Evolutionary conservation across 1,139 yeast species (phyloP), one percentile per base, ranked within the genome.

Genomic region (Arxiozyma slooffiae): DNA sequence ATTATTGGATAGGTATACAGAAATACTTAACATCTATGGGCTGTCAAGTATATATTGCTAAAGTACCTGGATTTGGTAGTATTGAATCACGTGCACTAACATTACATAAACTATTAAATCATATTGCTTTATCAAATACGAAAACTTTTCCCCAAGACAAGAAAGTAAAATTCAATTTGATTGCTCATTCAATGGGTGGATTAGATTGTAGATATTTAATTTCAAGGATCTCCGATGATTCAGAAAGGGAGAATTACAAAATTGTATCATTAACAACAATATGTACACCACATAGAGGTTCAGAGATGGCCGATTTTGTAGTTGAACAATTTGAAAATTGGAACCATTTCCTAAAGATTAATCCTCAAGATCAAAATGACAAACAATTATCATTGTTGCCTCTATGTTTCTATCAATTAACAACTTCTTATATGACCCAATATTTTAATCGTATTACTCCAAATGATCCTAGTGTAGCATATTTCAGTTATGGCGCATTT

Each of bases 181-280:
- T 89, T 21, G 94, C 95, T n/a, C 97, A 89, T 63, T 87, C 96
- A 0, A 88, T 89, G 96, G 97, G 97, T 8, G 97, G 97, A 0
- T 69, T 89, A 41, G 97, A 89, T 64, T 79, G 90, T 40, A 69
- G 97, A 48, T 86, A 82, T 61, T 67, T 89, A 57, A 84, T 87
- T 1, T 76, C 87, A 0, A 70, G 77, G 49, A 65, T 83, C 17
- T 55, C 36, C n/a, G n/a, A 30, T 30, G 36, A 30, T 30, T 11
- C 68, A 51, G 17, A 40, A 9, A 44, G 30, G 16, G 60, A 67
- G 38, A 71, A 75, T 48, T 85, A 78, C 58, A 68, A 79, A 57
- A 80, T 85, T 6, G 79, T 75, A 1, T 84, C 95, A 44, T 69
- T 89, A 26, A 87, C 96, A 0, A 88, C 97, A 0, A 75, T 89